Base-by-base conservation (phyloP, 2,329 filamentous ascomycete species). In the Pseudocercospora pini-densiflorae region DNA sequence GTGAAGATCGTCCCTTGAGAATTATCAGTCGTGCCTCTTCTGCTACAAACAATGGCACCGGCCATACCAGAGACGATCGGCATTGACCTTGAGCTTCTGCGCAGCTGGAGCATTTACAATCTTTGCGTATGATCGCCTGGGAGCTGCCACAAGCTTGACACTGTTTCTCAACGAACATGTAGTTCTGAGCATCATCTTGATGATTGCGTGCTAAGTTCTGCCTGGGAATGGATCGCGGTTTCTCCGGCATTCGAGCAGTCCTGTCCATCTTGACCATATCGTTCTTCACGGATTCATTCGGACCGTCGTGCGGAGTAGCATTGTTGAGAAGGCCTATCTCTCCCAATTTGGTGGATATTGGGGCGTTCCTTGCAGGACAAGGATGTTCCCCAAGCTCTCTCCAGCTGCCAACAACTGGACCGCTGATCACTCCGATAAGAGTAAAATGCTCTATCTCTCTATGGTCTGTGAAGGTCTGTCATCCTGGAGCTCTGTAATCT, bases 11-110 rank as follows among this genome's bases (percentile, higher is more conserved):
- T 62, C 45, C 66, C 65, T 67, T 12, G 31, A 23, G 29, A 43
- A 1, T 19, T 21, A 58, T 65, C 43, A 62, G 59, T 21, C 16
- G 19, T 40, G 57, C 6, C 24, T 59, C 12, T 6, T 45, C 23
- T 40, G 19, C 12, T 45, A 3, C 27, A 12, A 6, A 5, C 27
- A n/a, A 12, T 43, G 47, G 12, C 40, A 21, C 10, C 16, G 21
- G 5, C 19, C 55, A 33, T 21, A 62, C 68, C 68, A 68, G 1
- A 68, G 45, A 4, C 66, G 29, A 16, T 68, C 66, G n/a, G 53
- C 47, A 36, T 68, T 68, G 51, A 66, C 55, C 62, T 68, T 68
- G 27, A 66, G 53, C 53, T 65, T 65, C 27, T 65, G 59, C 21
- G 63, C 63, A 61, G 63, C 63, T 16, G 63, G 53, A 9, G 63